Evolutionary conservation across 2,329 filamentous ascomycete species (phyloP).

Genomic region (Thelonectria blattea): DNA sequence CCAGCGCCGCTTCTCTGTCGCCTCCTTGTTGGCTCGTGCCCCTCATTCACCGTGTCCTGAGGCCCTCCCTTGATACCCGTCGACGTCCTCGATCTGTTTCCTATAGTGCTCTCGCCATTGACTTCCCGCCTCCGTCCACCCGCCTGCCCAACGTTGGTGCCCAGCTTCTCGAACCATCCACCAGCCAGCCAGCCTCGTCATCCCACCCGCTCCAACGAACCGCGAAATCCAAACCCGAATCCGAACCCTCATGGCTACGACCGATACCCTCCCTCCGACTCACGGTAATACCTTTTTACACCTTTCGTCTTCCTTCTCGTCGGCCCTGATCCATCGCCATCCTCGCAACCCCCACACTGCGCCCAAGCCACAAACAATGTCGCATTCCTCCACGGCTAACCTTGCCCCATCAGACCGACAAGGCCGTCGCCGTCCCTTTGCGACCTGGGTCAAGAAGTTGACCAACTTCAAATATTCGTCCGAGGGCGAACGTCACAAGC

Average conservation of each 20-base stretch:
- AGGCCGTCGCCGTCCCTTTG: slow-evolving; percentile 79
- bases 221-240: slow-evolving; percentile 8
- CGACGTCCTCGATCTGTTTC: slow-evolving; percentile 12
- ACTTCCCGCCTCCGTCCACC: slow-evolving; percentile 25
- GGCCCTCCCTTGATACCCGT: slow-evolving; percentile 19
- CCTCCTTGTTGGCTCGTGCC: slow-evolving; percentile 21
- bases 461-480: slow-evolving; percentile 83
- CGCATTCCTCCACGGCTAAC: slow-evolving; percentile 39
- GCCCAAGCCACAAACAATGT: slow-evolving; percentile 9
- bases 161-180: slow-evolving; percentile 15
- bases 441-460: slow-evolving; percentile 93
- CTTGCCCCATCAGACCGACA: slow-evolving; percentile 63
- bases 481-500: slow-evolving; percentile 56
- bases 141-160: slow-evolving; percentile 30
- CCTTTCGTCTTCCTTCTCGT: not conserved
- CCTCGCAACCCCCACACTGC: slow-evolving; percentile 16
- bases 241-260: slow-evolving; percentile 35
- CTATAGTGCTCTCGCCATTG: slow-evolving; percentile 19
- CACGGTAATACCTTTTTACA: slow-evolving; percentile 30
- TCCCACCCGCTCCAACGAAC: slow-evolving; percentile 15
- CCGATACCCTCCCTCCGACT: slow-evolving; percentile 34
- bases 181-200: slow-evolving; percentile 6
- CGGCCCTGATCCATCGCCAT: slow-evolving; percentile 1
- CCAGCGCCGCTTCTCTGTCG: slow-evolving; percentile 18
- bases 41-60: slow-evolving; percentile 19